Percentiles rank a stretch among this genome's conserved stretches.
Evolutionary conservation across 2,329 filamentous ascomycete genomes (phyloP).

Genomic region (Drechslerella dactyloides): DNA sequence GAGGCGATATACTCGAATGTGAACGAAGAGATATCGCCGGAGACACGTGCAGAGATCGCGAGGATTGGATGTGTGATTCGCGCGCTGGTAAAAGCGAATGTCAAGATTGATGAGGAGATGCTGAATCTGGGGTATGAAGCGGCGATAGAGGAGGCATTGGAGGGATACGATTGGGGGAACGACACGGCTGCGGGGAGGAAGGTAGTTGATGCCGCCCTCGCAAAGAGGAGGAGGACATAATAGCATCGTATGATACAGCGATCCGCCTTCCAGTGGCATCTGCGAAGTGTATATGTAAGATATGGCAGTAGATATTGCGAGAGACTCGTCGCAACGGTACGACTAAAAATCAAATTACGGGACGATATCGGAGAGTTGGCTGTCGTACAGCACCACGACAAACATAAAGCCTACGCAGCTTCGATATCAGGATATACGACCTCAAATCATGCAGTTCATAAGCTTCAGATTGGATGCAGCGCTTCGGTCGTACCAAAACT

Average conservation of each 20-base stretch:
- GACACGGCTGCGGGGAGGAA: constrained; percentile 57
- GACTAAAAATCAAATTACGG: too few relatives aligned
- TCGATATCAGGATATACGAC: too few relatives aligned
- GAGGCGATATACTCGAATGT: constrained; percentile 91
- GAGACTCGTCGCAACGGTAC: too few relatives aligned
- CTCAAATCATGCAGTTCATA: too few relatives aligned
- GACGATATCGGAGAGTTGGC: too few relatives aligned
- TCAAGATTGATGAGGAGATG: constrained; percentile 88
- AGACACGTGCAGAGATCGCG: constrained; percentile 85
- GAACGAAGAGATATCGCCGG: constrained; percentile 80
- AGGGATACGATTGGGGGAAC: constrained; percentile 52
- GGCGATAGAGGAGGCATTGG: constrained; percentile 67
- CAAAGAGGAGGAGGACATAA: constrained; percentile 27
- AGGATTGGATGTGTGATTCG: constrained; percentile 80
- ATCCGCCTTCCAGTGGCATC: neutral
- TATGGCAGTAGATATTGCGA: neutral
- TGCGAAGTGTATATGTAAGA: neutral
- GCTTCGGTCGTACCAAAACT: too few relatives aligned
- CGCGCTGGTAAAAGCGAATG: constrained; percentile 78
- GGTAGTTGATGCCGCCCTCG: constrained; percentile 55
- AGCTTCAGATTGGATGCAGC: too few relatives aligned
- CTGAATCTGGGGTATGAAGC: constrained; percentile 82
- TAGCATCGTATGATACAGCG: neutral
- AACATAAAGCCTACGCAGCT: too few relatives aligned
- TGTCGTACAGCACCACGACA: too few relatives aligned